Evolutionary conservation across 768 basidiomycete species (phyloP).

Genomic region (Agrocybe praecox): DNA sequence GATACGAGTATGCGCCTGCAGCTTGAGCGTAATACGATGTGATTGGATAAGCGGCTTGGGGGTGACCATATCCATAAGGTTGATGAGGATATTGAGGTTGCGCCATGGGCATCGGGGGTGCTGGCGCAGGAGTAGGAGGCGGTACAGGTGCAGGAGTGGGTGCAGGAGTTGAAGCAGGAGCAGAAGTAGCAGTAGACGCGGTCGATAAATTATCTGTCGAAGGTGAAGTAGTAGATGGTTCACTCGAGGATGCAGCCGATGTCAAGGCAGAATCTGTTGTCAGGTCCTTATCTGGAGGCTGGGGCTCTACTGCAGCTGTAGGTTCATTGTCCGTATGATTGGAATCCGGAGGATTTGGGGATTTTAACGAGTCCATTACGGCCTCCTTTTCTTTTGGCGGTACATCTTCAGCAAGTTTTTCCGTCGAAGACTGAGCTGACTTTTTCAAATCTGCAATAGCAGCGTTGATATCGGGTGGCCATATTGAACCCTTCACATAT

Average conservation of each 20-base stretch:
- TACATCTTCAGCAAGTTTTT: conserved; percentile 19
- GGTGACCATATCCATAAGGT: conserved; percentile 52
- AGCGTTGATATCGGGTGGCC: conserved; percentile 70
- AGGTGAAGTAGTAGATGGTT: conserved; percentile 16
- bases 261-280: conserved; percentile 13
- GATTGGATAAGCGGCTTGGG: conserved; percentile 64
- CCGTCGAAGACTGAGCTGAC: conserved; percentile 20
- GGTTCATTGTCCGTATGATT: conserved; percentile 16
- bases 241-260: conserved; percentile 5
- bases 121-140: conserved; percentile 7
- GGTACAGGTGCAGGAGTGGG: conserved; percentile 4
- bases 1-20: conserved; percentile 46
- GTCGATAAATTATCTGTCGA: conserved; percentile 20
- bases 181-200: conserved; percentile 5
- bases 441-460: conserved; percentile 60
- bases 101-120: conserved; percentile 18
- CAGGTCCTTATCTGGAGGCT: conserved; percentile 21
- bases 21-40: conserved; percentile 63
- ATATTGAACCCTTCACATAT: conserved; percentile 66
- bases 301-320: conserved; percentile 20
- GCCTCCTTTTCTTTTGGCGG: conserved; percentile 19
- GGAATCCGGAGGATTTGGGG: conserved; percentile 8
- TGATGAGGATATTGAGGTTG: conserved; percentile 48
- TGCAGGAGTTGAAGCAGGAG: not conserved
- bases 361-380: conserved; percentile 29